Evolutionary conservation across 306 rosid genomes (phyloP), one percentile per base, ranked within the genome.

Genomic region (Fragaria ananassa): DNA sequence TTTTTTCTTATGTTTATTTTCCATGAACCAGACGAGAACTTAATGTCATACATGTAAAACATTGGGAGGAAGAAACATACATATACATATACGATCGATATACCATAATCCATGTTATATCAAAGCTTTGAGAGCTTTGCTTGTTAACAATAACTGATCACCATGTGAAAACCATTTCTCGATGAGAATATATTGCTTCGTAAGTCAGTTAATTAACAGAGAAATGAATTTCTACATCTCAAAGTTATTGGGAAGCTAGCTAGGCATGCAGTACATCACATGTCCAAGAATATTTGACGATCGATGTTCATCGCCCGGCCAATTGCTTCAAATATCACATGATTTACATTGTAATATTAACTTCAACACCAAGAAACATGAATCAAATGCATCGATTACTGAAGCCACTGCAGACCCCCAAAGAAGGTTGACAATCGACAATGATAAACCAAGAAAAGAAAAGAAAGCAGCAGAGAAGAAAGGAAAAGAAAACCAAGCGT

Each of bases 251-350:
- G 53, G 29, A 74, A 27, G 27, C 27, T 27, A 74, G 35, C 29
- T 18, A 57, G 34, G 29, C 2, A 25, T 65, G 10, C 35, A 65
- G 57, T 66, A 69, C 6, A 29, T 35, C 58, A 72, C 75, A 50
- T 75, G 84, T 41, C 82, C 57, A 58, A 31, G 74, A 64, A 53
- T 63, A 71, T 63, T 65, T 70, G 56, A 42, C 72, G 78, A 25
- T 35, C 39, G 18, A 19, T 15, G 25, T 72, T 37, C 37, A 78
- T 62, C 27, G 12, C 56, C 42, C 12, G 41, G 64, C 80, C 68
- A 53, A n/a, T 62, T 47, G 54, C 65, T 23, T 6, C 2, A 56
- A 14, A 65, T 62, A 17, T 78, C 80, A 65, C 81, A 46, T 79
- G 80, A 57, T 70, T 61, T 35, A 10, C 17, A 56, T 27, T 35